Conservation (phyloP, 164 flowering plant species). For the Litsea cubeba region DNA sequence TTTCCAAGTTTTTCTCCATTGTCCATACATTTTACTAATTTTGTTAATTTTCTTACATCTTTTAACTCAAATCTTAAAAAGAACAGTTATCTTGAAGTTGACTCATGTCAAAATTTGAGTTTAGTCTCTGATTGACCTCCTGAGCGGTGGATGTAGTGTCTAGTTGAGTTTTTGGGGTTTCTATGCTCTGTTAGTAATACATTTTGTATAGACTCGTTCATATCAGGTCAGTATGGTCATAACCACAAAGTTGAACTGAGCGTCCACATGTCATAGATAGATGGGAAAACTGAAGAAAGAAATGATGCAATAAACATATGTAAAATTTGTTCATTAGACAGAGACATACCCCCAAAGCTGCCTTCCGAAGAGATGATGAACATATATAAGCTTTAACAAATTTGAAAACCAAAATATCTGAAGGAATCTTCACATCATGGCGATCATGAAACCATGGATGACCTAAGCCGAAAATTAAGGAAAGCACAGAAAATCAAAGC, state of each 20-base stretch:
- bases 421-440: constrained; percentile 63
- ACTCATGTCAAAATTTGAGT: too few relatives aligned
- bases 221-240: neutral
- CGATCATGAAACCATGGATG: constrained; percentile 85
- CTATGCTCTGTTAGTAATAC: neutral
- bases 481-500: neutral
- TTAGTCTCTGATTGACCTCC: too few relatives aligned
- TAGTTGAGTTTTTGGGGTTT: neutral
- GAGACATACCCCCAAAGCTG: constrained; percentile 66
- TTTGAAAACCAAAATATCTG: constrained; percentile 70
- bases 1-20: too few relatives aligned
- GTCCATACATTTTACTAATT: too few relatives aligned
- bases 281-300: too few relatives aligned
- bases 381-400: constrained; percentile 69
- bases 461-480: constrained; percentile 41
- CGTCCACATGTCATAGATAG: neutral
- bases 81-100: too few relatives aligned
- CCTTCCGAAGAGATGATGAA: constrained; percentile 74
- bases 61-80: too few relatives aligned
- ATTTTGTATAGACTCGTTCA: neutral
- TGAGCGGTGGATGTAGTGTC: too few relatives aligned
- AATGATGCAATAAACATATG: too few relatives aligned
- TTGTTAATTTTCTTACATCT: too few relatives aligned
- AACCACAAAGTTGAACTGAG: neutral
- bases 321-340: too few relatives aligned